phyloP scores from a whole-genome alignment of 2,329 filamentous ascomycete genomes.

The Colletotrichum sp. region DNA sequence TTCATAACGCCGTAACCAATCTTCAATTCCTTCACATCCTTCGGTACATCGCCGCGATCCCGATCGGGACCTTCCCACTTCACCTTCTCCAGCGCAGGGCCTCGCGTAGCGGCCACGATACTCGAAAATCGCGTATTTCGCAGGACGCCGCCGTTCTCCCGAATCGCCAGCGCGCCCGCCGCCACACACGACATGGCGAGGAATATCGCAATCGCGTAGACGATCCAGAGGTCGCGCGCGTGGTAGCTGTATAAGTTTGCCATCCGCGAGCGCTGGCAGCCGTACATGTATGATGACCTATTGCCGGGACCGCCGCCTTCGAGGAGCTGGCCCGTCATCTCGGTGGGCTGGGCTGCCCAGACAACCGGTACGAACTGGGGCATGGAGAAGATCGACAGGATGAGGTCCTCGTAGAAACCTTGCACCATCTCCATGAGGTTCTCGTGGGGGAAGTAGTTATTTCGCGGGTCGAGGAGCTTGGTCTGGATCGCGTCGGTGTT shows the following conservation, averaged over 20 bases:
- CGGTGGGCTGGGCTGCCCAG: slow-evolving; percentile 31
- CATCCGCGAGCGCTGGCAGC: slow-evolving; percentile 31
- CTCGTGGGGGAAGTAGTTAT: slow-evolving; percentile 29
- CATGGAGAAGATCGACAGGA: slow-evolving; percentile 38
- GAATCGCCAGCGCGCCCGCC: slow-evolving; percentile 33
- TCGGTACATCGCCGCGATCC: neutral
- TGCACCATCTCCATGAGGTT: slow-evolving; percentile 30
- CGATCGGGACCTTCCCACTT: slow-evolving; percentile 23
- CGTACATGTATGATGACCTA: slow-evolving; percentile 27
- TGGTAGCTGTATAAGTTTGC: slow-evolving; percentile 34
- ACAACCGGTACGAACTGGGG: slow-evolving; percentile 37
- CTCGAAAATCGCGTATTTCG: slow-evolving; percentile 41
- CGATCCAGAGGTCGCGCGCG: slow-evolving; percentile 36
- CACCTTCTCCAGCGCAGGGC: slow-evolving; percentile 37
- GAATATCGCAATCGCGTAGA: slow-evolving; percentile 36
- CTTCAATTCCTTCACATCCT: slow-evolving; percentile 9
- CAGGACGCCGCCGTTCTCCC: slow-evolving; percentile 34
- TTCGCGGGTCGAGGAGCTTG: slow-evolving; percentile 37
- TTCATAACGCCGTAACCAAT: slow-evolving; percentile 15
- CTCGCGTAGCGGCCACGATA: slow-evolving; percentile 42
- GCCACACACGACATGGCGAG: slow-evolving; percentile 29
- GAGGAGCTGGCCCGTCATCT: slow-evolving; percentile 22
- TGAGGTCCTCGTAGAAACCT: slow-evolving; percentile 37
- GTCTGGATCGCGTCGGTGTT: slow-evolving; percentile 43
- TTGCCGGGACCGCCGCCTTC: slow-evolving; percentile 21